Evolutionary conservation across 2,329 filamentous ascomycete species (phyloP), one percentile per base, ranked within the genome.

Genomic region (Alternaria burnsii): DNA sequence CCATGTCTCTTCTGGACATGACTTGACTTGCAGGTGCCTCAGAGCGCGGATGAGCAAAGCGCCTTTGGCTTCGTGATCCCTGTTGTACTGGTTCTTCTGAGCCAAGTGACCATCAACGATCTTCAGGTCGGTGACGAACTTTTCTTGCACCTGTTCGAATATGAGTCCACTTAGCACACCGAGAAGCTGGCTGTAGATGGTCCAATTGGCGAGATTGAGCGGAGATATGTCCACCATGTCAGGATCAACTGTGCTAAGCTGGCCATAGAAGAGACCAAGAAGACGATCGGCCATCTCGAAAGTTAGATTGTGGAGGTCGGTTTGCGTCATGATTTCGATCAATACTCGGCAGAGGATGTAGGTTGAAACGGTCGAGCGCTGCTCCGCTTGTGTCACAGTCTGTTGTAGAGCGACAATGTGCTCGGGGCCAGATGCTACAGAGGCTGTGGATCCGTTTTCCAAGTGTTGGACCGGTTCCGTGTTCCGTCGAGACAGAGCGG

Each of bases 161-260:
- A 96, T 94, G 66, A 95, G 89, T 44, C 91, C 91, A 79, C 95
- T 97, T 91, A 99, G 97, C 40, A 94, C 91, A n/a, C 96, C 95
- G 1, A 99, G 86, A 4, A 99, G 83, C 71, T 97, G 92, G 20
- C 93, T 90, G 76, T 97, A 97, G 3, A 99, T 88, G 60, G 92
- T 91, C 94, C 94, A 99, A 72, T 99, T 99, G 14, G 95, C 92
- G 79, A 95, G 88, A 67, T 93, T 93, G 24, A 98, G 83, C 0
- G 92, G 89, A 0, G 93, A 97, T 9, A 89, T 84, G 63, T 88
- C 83, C 4, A 94, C 82, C 71, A 94, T 89, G 8, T 97, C 93
- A 0, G 91, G 89, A 62, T 98, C 94, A 8, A 93, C 91, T 46
- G 90, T 91, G 73, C 94, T 96, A 10, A 99, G 84, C 77, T 98